Evolutionary conservation across 768 basidiomycete genomes (phyloP), one percentile per base, ranked within the genome.

Genomic region (Leucosporidium yakuticum): DNA sequence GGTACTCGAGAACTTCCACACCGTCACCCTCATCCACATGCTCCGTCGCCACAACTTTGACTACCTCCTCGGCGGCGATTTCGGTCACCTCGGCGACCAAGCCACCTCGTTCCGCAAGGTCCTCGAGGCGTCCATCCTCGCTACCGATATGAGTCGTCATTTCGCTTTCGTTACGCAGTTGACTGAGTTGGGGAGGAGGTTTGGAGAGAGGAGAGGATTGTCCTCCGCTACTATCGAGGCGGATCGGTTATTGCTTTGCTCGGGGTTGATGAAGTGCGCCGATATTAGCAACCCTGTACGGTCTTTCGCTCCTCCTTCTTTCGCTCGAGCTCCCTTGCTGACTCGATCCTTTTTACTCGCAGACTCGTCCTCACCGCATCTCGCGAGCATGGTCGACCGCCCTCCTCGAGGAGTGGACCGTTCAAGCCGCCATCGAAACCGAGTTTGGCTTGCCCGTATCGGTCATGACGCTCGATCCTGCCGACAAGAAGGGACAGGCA

Each of bases 261-360:
- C 97, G 75, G 89, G 89, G 4, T 80, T 99, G 61, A 86, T 99
- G 78, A 98, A 99, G 79, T 96, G 94, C 76, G 93, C 95, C 23
- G 96, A 99, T 80, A 98, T 99, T 76, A 93, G 91, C 77, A 99
- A 99, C 78, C 95, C 96, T 21, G 93, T 96, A 77, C 72, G 93
- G 85, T 20, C 23, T 27, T 29, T n/a, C 3, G 29, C 39, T 9
- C 23, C n/a, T 20, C 14, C 60, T 53, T 44, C 15, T 27, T 25
- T n/a, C 25, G 31, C 55, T 27, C 36, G n/a, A n/a, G n/a, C n/a
- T 25, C 58, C n/a, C 27, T 57, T 21, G 27, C 55, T 62, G 25
- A 62, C 51, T 54, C 44, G 4, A 31, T 49, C 62, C 31, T 63
- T 44, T n/a, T 36, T 12, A 15, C 6, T 15, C 17, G 62, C 65